phyloP scores from a whole-genome alignment of 164 flowering plant genomes.

The Santalum album region DNA sequence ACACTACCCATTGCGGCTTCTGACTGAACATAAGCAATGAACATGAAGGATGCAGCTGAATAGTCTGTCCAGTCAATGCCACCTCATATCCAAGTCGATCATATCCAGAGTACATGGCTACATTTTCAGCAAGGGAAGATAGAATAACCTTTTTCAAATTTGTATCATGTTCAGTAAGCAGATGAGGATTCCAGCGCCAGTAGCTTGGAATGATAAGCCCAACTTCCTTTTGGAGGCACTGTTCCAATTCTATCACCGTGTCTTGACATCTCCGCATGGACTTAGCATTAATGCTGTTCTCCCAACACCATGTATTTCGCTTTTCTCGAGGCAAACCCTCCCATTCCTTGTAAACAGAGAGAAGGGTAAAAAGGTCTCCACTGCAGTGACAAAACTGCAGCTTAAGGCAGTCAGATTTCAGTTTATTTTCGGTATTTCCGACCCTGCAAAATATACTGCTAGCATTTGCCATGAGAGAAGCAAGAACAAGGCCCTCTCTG shows the following conservation, averaged over 20 bases:
- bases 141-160: conserved; percentile 57
- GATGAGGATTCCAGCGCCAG: conserved; percentile 70
- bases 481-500: conserved; percentile 88
- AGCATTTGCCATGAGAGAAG: conserved; percentile 92
- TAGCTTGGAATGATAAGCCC: conserved; percentile 47
- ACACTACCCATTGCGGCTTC: conserved; percentile 86
- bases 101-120: conserved; percentile 81
- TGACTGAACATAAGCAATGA: conserved; percentile 61
- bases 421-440: conserved; percentile 66
- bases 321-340: conserved; percentile 35
- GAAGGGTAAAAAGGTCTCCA: conserved; percentile 92
- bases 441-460: conserved; percentile 93
- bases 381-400: conserved; percentile 72
- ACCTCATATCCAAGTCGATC: conserved; percentile 89
- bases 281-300: conserved; percentile 89
- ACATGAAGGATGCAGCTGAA: conserved; percentile 85
- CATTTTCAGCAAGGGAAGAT: conserved; percentile 69
- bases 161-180: conserved; percentile 33
- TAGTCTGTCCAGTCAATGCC: conserved; percentile 61
- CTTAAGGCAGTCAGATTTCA: conserved; percentile 75
- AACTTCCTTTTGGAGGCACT: conserved; percentile 62
- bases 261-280: conserved; percentile 85
- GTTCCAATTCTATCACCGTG: conserved; percentile 64
- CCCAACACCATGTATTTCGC: conserved; percentile 86
- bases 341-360: conserved; percentile 88